phyloP scores from a whole-genome alignment of 108 stramenopile genomes.

The Conticribra weissflogii region DNA sequence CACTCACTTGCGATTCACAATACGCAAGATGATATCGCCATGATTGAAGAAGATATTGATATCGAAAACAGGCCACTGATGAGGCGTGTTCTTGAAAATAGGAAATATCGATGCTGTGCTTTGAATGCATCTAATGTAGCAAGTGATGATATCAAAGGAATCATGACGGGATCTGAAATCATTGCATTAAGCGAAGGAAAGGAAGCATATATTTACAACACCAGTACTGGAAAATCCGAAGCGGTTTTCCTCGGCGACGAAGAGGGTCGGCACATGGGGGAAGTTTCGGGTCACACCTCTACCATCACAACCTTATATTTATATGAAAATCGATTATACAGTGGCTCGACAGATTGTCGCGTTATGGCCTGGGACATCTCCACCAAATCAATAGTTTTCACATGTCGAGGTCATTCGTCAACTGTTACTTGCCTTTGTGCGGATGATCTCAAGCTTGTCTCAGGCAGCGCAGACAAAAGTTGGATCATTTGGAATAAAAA shows the following conservation, averaged over 20 bases:
- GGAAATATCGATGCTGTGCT: constrained; percentile 49
- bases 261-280: constrained; percentile 53
- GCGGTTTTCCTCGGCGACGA: constrained; percentile 65
- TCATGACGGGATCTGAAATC: constrained; percentile 54
- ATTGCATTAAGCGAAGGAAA: constrained; percentile 52
- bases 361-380: constrained; percentile 52
- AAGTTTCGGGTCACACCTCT: constrained; percentile 46
- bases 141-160: constrained; percentile 64
- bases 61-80: constrained; percentile 62
- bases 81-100: constrained; percentile 42
- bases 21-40: constrained; percentile 44
- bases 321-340: constrained; percentile 53
- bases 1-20: constrained; percentile 39
- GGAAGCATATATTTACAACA: constrained; percentile 37
- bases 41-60: constrained; percentile 35
- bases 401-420: constrained; percentile 58
- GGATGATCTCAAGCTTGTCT: constrained; percentile 50
- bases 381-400: constrained; percentile 18
- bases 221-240: constrained; percentile 49
- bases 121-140: constrained; percentile 59
- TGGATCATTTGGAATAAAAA: constrained; percentile 59
- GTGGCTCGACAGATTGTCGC: constrained; percentile 51
- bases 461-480: constrained; percentile 61
- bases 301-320: constrained; percentile 58
- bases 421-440: constrained; percentile 56